Percentiles rank a stretch among this genome's conserved stretches.
Evolutionary conservation across 164 flowering plant species (phyloP).

Genomic region (Malania oleifera): DNA sequence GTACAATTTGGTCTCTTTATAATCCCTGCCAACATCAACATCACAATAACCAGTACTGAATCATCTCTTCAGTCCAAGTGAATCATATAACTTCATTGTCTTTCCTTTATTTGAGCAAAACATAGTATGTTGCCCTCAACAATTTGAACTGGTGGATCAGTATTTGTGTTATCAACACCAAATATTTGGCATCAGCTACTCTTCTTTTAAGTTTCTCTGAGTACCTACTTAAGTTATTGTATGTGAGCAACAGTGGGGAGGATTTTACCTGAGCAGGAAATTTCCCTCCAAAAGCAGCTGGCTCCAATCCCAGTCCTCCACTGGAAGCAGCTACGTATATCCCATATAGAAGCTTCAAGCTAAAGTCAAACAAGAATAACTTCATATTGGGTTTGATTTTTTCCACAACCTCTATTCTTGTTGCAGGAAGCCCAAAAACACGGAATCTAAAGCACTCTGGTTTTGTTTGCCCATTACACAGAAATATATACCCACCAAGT

Average conservation of each 20-base stretch:
- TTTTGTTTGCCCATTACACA: constrained; percentile 37
- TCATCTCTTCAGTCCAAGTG: too few relatives aligned
- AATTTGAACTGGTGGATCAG: too few relatives aligned
- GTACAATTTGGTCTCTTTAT: not conserved
- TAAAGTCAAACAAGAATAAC: constrained; percentile 30
- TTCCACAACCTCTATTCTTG: constrained; percentile 23
- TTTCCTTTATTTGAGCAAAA: too few relatives aligned
- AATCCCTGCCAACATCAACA: too few relatives aligned
- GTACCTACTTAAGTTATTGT: too few relatives aligned
- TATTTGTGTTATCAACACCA: not conserved
- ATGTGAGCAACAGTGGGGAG: not conserved
- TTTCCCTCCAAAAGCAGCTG: constrained; percentile 32
- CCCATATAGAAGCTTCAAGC: constrained; percentile 36
- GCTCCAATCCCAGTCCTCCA: constrained; percentile 22
- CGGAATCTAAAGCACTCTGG: constrained; percentile 33
- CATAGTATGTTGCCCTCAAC: too few relatives aligned
- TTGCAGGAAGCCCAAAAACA: constrained; percentile 37
- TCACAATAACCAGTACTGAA: too few relatives aligned
- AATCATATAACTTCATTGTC: too few relatives aligned
- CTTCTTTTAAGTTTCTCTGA: not conserved
- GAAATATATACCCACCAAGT: constrained; percentile 28
- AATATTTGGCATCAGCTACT: not conserved
- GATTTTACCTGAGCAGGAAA: constrained; percentile 34
- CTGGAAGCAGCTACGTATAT: constrained; percentile 24
- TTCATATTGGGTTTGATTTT: constrained; percentile 25